These are phyloP conservation scores for Saturnispora galanensis DNA, from an alignment of 805 yeast genomes.

Conservation along the genomic window DNA sequence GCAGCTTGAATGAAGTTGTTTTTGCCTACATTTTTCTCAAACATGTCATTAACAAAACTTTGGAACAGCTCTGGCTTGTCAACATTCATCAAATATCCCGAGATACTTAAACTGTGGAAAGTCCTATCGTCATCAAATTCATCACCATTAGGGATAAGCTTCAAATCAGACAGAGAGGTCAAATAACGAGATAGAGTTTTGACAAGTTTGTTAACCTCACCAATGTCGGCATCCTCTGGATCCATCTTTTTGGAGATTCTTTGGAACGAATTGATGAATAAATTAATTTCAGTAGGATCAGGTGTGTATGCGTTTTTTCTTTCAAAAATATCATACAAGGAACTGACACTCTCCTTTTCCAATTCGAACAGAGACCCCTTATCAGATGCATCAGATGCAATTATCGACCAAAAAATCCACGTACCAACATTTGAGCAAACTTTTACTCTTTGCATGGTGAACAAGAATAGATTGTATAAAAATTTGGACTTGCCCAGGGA, in stretches of 20 bases:
- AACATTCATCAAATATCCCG: constrained; percentile 67
- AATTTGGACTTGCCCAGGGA: constrained; percentile 46
- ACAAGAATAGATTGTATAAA: constrained; percentile 52
- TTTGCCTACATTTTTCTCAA: constrained; percentile 49
- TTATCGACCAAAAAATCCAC: constrained; percentile 58
- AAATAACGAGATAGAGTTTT: constrained; percentile 52
- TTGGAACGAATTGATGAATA: constrained; percentile 38
- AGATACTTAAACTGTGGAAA: constrained; percentile 65
- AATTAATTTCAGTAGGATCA: constrained; percentile 40
- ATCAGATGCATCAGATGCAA: constrained; percentile 55
- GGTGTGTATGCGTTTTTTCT: constrained; percentile 46
- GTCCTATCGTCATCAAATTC: constrained; percentile 85
- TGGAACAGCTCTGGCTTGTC: constrained; percentile 72
- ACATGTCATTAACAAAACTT: constrained; percentile 68
- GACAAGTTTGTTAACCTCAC: constrained; percentile 39
- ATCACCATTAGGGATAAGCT: constrained; percentile 66
- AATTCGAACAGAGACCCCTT: constrained; percentile 50
- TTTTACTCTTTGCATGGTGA: constrained; percentile 58
- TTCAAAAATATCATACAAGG: constrained; percentile 56
- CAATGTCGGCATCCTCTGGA: constrained; percentile 54
- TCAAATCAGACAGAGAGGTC: constrained; percentile 54
- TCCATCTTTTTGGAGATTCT: constrained; percentile 44
- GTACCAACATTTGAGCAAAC: constrained; percentile 54
- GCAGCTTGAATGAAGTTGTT: constrained; percentile 75
- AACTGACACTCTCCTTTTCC: constrained; percentile 53